These are phyloP conservation scores for Ceratocystis alfenasii DNA, from an alignment of 2,329 filamentous ascomycete species.

Conservation along the genomic window DNA sequence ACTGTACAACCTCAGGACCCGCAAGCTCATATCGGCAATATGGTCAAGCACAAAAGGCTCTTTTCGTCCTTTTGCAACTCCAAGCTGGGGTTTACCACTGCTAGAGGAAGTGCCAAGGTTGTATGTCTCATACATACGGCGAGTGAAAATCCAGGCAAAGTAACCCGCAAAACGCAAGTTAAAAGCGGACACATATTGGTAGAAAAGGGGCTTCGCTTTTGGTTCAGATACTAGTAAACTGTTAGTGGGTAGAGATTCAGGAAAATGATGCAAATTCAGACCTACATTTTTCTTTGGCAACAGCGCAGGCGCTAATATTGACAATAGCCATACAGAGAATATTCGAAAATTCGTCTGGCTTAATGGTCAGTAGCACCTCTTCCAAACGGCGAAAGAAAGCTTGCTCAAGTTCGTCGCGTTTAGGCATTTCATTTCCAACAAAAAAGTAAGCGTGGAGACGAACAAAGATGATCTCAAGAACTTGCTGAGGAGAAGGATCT, in stretches of 20 bases:
- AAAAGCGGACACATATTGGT: constrained; percentile 15
- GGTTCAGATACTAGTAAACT: constrained; percentile 35
- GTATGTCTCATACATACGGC: constrained; percentile 17
- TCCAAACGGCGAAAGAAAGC: constrained; percentile 72
- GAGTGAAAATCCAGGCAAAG: constrained; percentile 17
- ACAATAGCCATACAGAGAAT: constrained; percentile 52
- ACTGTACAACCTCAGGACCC: constrained; percentile 22
- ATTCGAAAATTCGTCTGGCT: constrained; percentile 3
- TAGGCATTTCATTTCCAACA: constrained; percentile 59
- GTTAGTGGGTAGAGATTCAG: neutral
- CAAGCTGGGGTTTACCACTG: constrained; percentile 23
- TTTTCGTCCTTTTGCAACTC: constrained; percentile 31
- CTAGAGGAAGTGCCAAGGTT: constrained; percentile 7
- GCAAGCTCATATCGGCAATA: constrained; percentile 19
- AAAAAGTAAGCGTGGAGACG: constrained; percentile 77
- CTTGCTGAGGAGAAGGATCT: constrained; percentile 38
- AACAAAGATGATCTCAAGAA: constrained; percentile 69
- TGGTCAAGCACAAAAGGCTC: neutral
- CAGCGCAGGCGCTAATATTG: constrained; percentile 73
- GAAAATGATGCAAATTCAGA: neutral
- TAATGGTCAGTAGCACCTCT: constrained; percentile 19
- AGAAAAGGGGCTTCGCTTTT: constrained; percentile 17
- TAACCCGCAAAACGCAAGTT: constrained; percentile 19
- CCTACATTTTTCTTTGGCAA: constrained; percentile 41
- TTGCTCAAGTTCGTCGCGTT: constrained; percentile 69